phyloP scores from a whole-genome alignment of 495 filamentous ascomycete genomes.

The Penicillium coffeae region DNA sequence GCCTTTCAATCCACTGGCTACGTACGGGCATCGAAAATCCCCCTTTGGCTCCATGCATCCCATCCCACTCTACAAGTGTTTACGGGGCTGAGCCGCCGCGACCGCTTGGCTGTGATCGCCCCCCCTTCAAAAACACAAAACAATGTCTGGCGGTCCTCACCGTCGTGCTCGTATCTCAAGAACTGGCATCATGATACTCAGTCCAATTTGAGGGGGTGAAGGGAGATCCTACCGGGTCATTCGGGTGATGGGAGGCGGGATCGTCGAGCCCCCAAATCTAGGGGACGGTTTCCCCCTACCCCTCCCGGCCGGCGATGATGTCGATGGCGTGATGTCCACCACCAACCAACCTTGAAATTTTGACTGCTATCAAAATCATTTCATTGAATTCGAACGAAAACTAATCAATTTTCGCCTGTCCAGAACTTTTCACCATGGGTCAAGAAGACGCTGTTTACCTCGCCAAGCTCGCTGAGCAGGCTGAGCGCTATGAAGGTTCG shows the following conservation, averaged over 20 bases:
- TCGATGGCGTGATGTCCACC: constrained; percentile 25
- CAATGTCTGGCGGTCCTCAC: constrained; percentile 4
- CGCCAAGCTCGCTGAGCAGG: constrained; percentile 99
- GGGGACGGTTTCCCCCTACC: constrained; percentile 12
- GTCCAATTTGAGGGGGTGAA: background rate
- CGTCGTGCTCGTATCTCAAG: constrained; percentile 2
- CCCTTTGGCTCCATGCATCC: background rate
- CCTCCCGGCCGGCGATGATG: constrained; percentile 28
- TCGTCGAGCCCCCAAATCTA: background rate
- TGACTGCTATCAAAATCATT: no score
- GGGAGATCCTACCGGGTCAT: background rate
- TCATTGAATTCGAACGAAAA: no score
- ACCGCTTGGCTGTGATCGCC: constrained; percentile 21
- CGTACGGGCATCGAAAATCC: constrained; percentile 12
- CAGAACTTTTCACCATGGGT: constrained; percentile 72
- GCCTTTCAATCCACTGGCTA: background rate
- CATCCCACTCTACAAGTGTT: constrained; percentile 16
- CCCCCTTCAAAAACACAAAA: constrained; percentile 10
- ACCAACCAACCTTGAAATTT: no score
- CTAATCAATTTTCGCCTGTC: constrained; percentile 12
- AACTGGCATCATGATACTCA: constrained; percentile 15
- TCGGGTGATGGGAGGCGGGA: background rate
- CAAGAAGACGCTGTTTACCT: constrained; percentile 99
- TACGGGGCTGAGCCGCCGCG: constrained; percentile 23
- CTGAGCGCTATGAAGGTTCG: constrained; percentile 98